Percentiles rank a stretch among this genome's conserved stretches.
These are phyloP conservation scores for Paxillus involutus DNA, from an alignment of 768 basidiomycete genomes.

Conservation along the genomic window DNA sequence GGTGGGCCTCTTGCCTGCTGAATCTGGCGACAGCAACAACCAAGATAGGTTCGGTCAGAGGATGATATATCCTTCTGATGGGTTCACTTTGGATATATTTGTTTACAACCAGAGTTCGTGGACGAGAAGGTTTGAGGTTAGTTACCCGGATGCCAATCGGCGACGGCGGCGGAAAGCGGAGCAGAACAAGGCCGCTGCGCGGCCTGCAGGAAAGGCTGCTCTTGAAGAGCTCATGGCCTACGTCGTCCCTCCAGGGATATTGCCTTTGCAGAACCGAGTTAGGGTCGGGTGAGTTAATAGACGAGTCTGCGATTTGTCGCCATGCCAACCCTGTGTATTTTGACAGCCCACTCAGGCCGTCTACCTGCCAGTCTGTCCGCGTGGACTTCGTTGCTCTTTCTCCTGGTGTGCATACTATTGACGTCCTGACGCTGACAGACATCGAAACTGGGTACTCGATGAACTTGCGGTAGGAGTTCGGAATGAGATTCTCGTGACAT, in stretches of 20 bases:
- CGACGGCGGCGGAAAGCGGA: slow-evolving; percentile 37
- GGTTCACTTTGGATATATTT: slow-evolving; percentile 83
- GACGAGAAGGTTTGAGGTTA: slow-evolving; percentile 77
- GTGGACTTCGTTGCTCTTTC: slow-evolving; percentile 83
- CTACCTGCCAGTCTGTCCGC: slow-evolving; percentile 81
- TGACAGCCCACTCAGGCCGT: slow-evolving; percentile 71
- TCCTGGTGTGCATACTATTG: slow-evolving; percentile 78
- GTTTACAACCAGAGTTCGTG: slow-evolving; percentile 80
- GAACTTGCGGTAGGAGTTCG: slow-evolving; percentile 60
- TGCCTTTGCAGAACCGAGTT: slow-evolving; percentile 76
- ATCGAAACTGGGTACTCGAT: slow-evolving; percentile 70
- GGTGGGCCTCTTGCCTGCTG: slow-evolving; percentile 47
- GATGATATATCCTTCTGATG: slow-evolving; percentile 70
- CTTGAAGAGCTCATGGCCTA: slow-evolving; percentile 28
- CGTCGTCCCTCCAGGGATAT: slow-evolving; percentile 53
- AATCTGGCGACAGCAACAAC: slow-evolving; percentile 11
- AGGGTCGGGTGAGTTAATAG: slow-evolving; percentile 66
- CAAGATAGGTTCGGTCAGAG: slow-evolving; percentile 22
- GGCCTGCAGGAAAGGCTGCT: slow-evolving; percentile 14
- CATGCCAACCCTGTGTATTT: slow-evolving; percentile 3
- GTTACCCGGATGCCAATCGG: slow-evolving; percentile 56
- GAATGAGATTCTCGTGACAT: background rate
- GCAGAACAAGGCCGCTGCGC: slow-evolving; percentile 22
- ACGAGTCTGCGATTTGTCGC: background rate
- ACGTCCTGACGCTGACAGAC: slow-evolving; percentile 71